Evolutionary conservation across 2,329 filamentous ascomycete species (phyloP).

Genomic region (Microdochium bolleyi): DNA sequence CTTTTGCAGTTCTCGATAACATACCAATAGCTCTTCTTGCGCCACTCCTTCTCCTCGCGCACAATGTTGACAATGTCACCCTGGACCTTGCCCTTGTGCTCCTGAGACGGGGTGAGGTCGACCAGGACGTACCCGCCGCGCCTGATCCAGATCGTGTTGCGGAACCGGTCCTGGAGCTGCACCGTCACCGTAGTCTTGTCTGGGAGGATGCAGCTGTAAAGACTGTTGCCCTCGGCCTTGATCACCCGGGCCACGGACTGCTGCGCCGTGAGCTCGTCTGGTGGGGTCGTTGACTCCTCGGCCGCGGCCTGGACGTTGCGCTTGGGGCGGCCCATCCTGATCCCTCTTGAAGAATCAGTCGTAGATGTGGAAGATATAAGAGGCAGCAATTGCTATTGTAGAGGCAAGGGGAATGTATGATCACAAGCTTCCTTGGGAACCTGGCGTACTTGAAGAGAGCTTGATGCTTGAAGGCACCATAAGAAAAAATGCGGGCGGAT

Average conservation of each 20-base stretch:
- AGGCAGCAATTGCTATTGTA: no score
- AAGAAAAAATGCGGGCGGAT: no score
- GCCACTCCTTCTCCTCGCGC: slow-evolving; percentile 83
- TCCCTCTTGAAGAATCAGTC: no score
- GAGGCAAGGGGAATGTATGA: no score
- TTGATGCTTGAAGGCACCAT: no score
- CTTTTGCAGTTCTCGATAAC: slow-evolving; percentile 10
- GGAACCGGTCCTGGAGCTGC: slow-evolving; percentile 78
- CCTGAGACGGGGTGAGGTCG: slow-evolving; percentile 55
- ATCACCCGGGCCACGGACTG: slow-evolving; percentile 69
- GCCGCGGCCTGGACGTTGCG: slow-evolving; percentile 71
- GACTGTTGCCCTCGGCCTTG: slow-evolving; percentile 80
- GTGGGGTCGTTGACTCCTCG: slow-evolving; percentile 58
- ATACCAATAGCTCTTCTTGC: slow-evolving; percentile 82
- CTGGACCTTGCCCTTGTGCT: slow-evolving; percentile 67
- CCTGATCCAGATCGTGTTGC: slow-evolving; percentile 90
- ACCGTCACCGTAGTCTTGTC: slow-evolving; percentile 59
- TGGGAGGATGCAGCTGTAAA: slow-evolving; percentile 73
- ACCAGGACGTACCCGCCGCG: slow-evolving; percentile 81
- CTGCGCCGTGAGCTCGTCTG: slow-evolving; percentile 48
- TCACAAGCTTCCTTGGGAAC: no score
- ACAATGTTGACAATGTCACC: slow-evolving; percentile 94
- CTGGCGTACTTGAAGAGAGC: no score
- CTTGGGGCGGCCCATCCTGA: slow-evolving; percentile 63
- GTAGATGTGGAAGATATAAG: no score